Base-by-base conservation (phyloP, 1,284 basidiomycete genomes). In the Pholiota adiposa region DNA sequence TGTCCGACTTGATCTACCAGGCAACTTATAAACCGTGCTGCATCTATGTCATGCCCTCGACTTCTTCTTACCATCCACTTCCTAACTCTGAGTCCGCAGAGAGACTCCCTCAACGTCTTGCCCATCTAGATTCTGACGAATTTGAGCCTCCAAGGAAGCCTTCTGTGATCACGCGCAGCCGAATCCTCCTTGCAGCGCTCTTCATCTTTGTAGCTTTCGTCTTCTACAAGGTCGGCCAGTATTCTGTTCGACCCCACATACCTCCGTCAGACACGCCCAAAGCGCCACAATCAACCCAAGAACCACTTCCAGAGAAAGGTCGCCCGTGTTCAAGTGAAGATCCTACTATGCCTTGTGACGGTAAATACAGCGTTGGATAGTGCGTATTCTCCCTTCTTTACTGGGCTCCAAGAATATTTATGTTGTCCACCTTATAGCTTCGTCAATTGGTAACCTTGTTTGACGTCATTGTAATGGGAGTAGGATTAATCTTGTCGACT, bases 331-430 rank as follows among this genome's bases (percentile, higher is more conserved):
- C 60, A 16, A 58, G 58, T 38, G 56, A 56, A 41, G 44, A 67
- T 57, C 60, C 62, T 51, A 63, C 65, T 19, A 71, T 72, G 67
- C 63, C 69, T 55, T 60, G 63, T 56, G 66, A 70, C 27, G 85
- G 84, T 63, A 92, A 90, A 72, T 85, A 86, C 66, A 92, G 87
- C 62, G 84, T 92, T 67, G 90, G 88, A 79, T 92, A 92, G 90
- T 92, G 67, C 73, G 90, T 83, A 27, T 25, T 54, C 54, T 29
- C n/a, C 59, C 36, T 56, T 36, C n/a, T 44, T n/a, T 21, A 9
- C 31, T 41, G 23, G 11, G 7, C n/a, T 25, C 4, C 25, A 16
- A 43, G 25, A 52, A 16, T 53, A 14, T 25, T 51, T 29, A 48
- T 57, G 36, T 50, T 50, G 4, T 38, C 29, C 52, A 54, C n/a